phyloP scores from a whole-genome alignment of 768 basidiomycete genomes.

The Solioccasus polychromus region DNA sequence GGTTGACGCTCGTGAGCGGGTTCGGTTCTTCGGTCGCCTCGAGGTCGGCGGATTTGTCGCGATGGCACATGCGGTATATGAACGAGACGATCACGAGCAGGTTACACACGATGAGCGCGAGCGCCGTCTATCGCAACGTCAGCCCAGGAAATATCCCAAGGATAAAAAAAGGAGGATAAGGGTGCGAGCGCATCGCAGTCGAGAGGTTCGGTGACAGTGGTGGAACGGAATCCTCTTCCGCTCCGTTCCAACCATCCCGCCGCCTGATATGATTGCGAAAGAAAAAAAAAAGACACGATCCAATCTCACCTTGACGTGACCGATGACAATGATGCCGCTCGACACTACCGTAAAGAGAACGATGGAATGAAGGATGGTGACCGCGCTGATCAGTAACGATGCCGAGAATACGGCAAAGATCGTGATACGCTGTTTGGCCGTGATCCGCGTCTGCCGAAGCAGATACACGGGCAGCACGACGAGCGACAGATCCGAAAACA shows the following conservation, averaged over 20 bases:
- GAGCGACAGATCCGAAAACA: constrained; percentile 17
- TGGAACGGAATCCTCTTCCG: too few species aligned
- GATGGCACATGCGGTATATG: constrained; percentile 13
- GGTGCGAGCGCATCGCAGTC: too few species aligned
- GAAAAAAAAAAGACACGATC: neutral
- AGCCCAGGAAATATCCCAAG: neutral
- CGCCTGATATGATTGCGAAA: too few species aligned
- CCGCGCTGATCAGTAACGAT: constrained; percentile 13
- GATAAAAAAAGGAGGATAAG: neutral
- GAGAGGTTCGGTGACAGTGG: too few species aligned
- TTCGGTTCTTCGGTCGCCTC: neutral
- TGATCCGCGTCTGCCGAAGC: constrained; percentile 6
- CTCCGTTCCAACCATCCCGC: too few species aligned
- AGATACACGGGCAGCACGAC: constrained; percentile 17
- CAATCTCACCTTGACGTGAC: constrained; percentile 22
- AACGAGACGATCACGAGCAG: constrained; percentile 25
- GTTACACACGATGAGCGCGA: constrained; percentile 26
- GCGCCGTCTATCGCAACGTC: constrained; percentile 13
- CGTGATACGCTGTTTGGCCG: constrained; percentile 13
- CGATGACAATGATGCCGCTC: constrained; percentile 12
- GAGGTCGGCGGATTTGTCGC: constrained; percentile 1
- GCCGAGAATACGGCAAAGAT: constrained; percentile 20
- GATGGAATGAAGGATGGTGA: constrained; percentile 19
- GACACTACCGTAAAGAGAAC: constrained; percentile 2
- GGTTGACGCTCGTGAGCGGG: constrained; percentile 17